Evolutionary conservation across 257 asterid genomes (phyloP).

Genomic region (Linderniella brevidens): DNA sequence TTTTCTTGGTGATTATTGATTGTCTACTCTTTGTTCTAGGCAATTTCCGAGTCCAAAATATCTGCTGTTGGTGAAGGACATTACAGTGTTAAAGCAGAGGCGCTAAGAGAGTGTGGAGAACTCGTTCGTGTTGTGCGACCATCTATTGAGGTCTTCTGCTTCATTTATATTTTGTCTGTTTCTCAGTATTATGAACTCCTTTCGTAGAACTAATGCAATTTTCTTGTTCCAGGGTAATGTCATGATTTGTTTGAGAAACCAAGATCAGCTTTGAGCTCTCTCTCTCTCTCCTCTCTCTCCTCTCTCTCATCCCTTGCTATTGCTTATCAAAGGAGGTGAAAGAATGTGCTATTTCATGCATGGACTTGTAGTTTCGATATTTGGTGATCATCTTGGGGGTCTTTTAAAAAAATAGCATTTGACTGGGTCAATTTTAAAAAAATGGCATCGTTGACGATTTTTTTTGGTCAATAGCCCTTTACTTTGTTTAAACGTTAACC

Average conservation of each 20-base stretch:
- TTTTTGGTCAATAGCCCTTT: too few species aligned
- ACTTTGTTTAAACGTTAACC: too few species aligned
- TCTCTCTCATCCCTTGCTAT: conserved; percentile 11
- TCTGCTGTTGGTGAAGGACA: conserved; percentile 94
- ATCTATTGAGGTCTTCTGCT: conserved; percentile 41
- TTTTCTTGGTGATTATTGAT: background rate
- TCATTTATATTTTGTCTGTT: conserved; percentile 9
- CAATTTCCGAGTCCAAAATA: conserved; percentile 78
- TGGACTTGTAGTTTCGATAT: conserved; percentile 90
- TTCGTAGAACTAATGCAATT: conserved; percentile 12
- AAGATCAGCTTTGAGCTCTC: conserved; percentile 37
- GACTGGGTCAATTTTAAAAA: too few species aligned
- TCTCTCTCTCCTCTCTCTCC: conserved; percentile 6
- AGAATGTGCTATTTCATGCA: conserved; percentile 97
- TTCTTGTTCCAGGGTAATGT: conserved; percentile 41
- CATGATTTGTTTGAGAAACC: conserved; percentile 93
- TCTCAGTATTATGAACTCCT: conserved; percentile 4
- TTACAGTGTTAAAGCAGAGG: conserved; percentile 97
- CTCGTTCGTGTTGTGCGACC: conserved; percentile 93
- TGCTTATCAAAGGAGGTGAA: conserved; percentile 74
- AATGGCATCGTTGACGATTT: too few species aligned
- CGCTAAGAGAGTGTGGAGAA: conserved; percentile 93
- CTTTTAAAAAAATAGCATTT: too few species aligned
- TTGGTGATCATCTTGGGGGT: conserved; percentile 81
- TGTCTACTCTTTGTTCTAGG: conserved; percentile 23